Base-by-base conservation (phyloP, 1,284 basidiomycete species). In the Kalmanozyma brasiliensis region DNA sequence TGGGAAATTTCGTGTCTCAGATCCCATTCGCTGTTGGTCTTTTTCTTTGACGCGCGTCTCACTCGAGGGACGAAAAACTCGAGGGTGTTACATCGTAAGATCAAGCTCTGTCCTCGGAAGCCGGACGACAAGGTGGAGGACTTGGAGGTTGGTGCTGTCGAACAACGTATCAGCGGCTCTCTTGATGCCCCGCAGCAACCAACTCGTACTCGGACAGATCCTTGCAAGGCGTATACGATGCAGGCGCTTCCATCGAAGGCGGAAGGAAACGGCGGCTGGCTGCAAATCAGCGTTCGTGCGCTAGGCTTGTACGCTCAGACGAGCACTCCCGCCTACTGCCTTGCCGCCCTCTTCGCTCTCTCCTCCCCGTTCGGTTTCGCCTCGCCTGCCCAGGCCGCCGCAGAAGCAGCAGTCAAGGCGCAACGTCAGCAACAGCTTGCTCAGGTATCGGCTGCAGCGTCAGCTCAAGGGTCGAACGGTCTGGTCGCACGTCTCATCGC, bases 321-420 rank as follows among this genome's bases (percentile, higher is more conserved):
- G 26, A 49, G 62, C 30, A 61, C 52, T 0, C 69, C 75, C 3
- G 63, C 75, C 7, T 77, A 74, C 48, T 48, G 51, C 3, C 69
- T 77, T 16, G 23, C 73, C 4, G 61, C 45, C 11, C 34, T 77
- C 14, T 77, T 66, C 16, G 70, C 67, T 16, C 52, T 67, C n/a
- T 66, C 73, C 9, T 55, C 73, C 8, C 75, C 75, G 3, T 74
- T 77, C 26, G 73, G 75, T 8, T 71, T 77, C 24, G 65, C 69
- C 14, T 59, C 71, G 0, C 59, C 66, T 22, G 56, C 62, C 19
- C 57, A 64, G 47, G 71, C 56, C 13, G 73, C 67, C 4, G 65
- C 55, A 1, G 60, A 61, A 40, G 61, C 65, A 13, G 65, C 68
- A 1, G 59, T 55, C 6, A 43, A 52, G 45, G 29, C 52, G 14